These are phyloP conservation scores for Blastobotrys illinoisensis DNA, from an alignment of 1,139 yeast genomes.

Conservation along the genomic window DNA sequence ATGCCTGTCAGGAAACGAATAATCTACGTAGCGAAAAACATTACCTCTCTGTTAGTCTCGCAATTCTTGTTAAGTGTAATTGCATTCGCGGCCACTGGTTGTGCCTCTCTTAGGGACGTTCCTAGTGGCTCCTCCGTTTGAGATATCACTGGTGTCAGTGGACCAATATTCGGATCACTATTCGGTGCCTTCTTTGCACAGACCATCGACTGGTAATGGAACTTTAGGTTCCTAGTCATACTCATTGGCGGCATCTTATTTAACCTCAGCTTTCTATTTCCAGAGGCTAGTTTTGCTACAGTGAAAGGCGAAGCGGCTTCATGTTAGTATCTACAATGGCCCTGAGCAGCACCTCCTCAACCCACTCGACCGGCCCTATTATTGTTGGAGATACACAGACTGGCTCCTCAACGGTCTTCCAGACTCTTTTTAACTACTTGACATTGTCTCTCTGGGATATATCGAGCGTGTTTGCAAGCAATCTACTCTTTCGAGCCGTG, in stretches of 20 bases:
- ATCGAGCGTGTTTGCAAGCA: conserved; percentile 56
- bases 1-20: conserved; percentile 54
- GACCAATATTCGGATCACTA: conserved; percentile 63
- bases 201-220: conserved; percentile 38
- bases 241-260: conserved; percentile 22
- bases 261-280: conserved; percentile 29
- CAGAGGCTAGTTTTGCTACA: conserved; percentile 29
- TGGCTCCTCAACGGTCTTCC: conserved; percentile 68
- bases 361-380: conserved; percentile 82
- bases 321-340: conserved; percentile 49
- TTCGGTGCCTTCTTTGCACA: conserved; percentile 66
- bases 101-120: conserved; percentile 71
- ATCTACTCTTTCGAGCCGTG: conserved; percentile 46
- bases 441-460: conserved; percentile 71
- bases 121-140: conserved; percentile 34
- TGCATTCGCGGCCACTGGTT: conserved; percentile 83
- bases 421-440: conserved; percentile 64
- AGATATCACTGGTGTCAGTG: conserved; percentile 52
- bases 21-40: conserved; percentile 42
- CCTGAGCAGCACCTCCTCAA: conserved; percentile 51
- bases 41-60: conserved; percentile 47
- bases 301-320: too few relatives aligned
- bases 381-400: conserved; percentile 64
- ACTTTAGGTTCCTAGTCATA: conserved; percentile 41
- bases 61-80: conserved; percentile 75